Base-by-base conservation (phyloP, 768 basidiomycete genomes). In the Bullera alba region DNA sequence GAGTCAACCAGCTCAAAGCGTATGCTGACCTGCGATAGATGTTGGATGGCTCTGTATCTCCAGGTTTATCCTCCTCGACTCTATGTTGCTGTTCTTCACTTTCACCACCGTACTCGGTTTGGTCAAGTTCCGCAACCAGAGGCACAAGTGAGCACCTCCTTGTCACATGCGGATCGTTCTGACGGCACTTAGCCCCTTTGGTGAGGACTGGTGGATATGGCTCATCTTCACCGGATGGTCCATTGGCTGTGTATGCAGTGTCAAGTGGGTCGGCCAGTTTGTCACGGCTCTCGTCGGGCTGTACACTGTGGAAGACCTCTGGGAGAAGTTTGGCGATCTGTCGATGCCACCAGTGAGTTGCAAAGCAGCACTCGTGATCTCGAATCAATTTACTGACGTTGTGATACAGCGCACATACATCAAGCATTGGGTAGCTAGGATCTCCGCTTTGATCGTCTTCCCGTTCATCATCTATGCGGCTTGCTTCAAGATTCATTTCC, bases 51-150 rank as follows among this genome's bases (percentile, higher is more conserved):
- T 97, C 38, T 86, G 84, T 62, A 99, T 97, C 69, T 93, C 91
- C 25, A 83, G 93, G 22, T 99, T 99, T 72, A 91, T 97, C 74
- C 83, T 99, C 30, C 78, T 99, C 63, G 95, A 99, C 71, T 91
- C 95, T 19, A 95, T 99, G 89, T 77, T 99, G n/a, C 77, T 99
- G 28, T 95, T 93, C 79, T 97, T 99, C 77, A 97, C 95, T 34
- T 89, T 96, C 78, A 83, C 87, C 67, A 92, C 92, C 36, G 86
- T 93, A 60, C 92, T 93, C 74, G 88, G 86, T 70, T 76, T 97
- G 43, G 83, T 87, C 42, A 95, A 92, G 74, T 97, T 97, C 75
- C 91, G 97, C 70, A 95, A 95, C 69, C 87, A 96, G 72, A 89
- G 92, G 76, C 86, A 84, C 60, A 82, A 87, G 90, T 93, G 62